Percentiles rank a stretch among this genome's conserved stretches.
These are phyloP conservation scores for Ophiostoma sp. DNA, from an alignment of 2,329 filamentous ascomycete species.

Conservation along the genomic window DNA sequence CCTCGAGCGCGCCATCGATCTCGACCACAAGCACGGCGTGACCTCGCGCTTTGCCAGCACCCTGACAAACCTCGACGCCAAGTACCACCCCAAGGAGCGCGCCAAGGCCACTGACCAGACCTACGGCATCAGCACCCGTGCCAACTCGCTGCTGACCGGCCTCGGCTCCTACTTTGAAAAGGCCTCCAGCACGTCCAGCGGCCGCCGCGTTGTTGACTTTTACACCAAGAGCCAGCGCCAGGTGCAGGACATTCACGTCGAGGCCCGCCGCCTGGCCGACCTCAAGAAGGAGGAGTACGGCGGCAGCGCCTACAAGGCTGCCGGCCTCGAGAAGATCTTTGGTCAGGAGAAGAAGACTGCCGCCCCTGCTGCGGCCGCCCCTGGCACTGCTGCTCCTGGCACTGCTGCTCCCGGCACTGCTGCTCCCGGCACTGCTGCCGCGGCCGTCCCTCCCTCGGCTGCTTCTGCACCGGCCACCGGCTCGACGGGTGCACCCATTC, in stretches of 20 bases:
- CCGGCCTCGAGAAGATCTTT: conserved; percentile 54
- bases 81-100: conserved; percentile 82
- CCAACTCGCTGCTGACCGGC: conserved; percentile 58
- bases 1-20: conserved; percentile 75
- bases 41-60: conserved; percentile 72
- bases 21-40: conserved; percentile 87
- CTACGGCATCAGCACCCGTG: conserved; percentile 74
- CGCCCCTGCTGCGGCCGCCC: background rate
- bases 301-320: conserved; percentile 54
- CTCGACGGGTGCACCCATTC: conserved; percentile 13
- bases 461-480: conserved; percentile 10
- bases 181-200: conserved; percentile 78
- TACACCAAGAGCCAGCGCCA: conserved; percentile 82
- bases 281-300: conserved; percentile 68
- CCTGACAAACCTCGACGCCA: conserved; percentile 71
- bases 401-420: background rate
- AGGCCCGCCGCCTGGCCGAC: conserved; percentile 82
- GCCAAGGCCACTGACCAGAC: conserved; percentile 77
- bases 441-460: conserved; percentile 5
- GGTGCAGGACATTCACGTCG: conserved; percentile 86
- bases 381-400: background rate
- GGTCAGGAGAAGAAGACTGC: conserved; percentile 36
- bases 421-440: background rate
- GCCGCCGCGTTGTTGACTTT: conserved; percentile 80
- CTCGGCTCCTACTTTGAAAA: conserved; percentile 91